A percentile compares a stretch with the other conserved stretches of the same genome.
These are phyloP conservation scores for Mucor circinelloides DNA, from an alignment of 371 early-diverging fungal species.

Conservation along the genomic window DNA sequence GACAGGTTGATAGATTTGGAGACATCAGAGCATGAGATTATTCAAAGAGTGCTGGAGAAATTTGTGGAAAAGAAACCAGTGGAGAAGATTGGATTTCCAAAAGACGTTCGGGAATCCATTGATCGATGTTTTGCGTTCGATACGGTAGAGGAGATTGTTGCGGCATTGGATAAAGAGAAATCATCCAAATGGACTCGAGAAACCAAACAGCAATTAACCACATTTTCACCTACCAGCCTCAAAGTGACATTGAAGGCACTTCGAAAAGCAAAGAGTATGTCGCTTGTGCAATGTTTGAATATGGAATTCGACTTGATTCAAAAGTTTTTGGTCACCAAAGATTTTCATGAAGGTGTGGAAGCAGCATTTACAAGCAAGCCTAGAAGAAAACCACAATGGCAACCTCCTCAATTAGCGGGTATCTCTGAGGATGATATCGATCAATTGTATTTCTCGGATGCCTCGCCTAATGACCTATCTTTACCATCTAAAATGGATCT, in stretches of 20 bases:
- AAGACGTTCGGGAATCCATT: slow-evolving; percentile 68
- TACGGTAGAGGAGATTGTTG: slow-evolving; percentile 80
- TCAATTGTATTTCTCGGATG: slow-evolving; percentile 57
- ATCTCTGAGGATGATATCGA: slow-evolving; percentile 63
- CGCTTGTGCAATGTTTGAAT: slow-evolving; percentile 77
- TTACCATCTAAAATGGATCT: slow-evolving; percentile 40
- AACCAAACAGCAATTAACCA: slow-evolving; percentile 67
- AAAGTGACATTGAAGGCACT: slow-evolving; percentile 84
- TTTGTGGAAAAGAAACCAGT: slow-evolving; percentile 66
- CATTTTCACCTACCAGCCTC: slow-evolving; percentile 84
- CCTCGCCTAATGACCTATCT: slow-evolving; percentile 32
- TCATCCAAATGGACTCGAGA: slow-evolving; percentile 70
- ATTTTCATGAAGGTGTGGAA: slow-evolving; percentile 46
- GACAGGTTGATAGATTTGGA: slow-evolving; percentile 84
- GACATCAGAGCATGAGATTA: slow-evolving; percentile 78
- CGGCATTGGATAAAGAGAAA: slow-evolving; percentile 71
- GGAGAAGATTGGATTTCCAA: slow-evolving; percentile 52
- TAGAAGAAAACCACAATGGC: slow-evolving; percentile 78
- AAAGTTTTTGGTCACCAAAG: slow-evolving; percentile 67
- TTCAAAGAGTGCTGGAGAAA: slow-evolving; percentile 91
- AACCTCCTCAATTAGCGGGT: slow-evolving; percentile 60
- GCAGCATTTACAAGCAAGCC: slow-evolving; percentile 40
- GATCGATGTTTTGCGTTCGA: slow-evolving; percentile 85
- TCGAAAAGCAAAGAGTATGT: slow-evolving; percentile 64
- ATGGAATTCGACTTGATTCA: slow-evolving; percentile 86